Evolutionary conservation across 1,284 basidiomycete species (phyloP), one percentile per base, ranked within the genome.

Genomic region (Moniliophthora roreri): DNA sequence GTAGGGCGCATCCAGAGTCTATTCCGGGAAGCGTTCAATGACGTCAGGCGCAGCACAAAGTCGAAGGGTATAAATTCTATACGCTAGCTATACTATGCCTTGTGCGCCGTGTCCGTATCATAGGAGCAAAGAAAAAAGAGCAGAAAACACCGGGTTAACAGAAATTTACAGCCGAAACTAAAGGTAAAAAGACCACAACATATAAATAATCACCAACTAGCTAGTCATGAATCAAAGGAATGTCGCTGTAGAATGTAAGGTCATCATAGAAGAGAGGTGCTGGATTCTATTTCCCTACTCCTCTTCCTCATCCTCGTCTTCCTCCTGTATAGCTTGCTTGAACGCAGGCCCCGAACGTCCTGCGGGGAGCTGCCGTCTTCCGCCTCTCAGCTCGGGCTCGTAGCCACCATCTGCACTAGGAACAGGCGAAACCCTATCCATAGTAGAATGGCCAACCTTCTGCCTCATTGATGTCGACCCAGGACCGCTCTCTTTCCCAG

Each of bases 261-360:
- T 32, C 28, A 32, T 32, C 28, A 32, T 32, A 32, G 28, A 32
- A 32, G 28, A 11, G n/a, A 11, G 28, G 11, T 32, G 28, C 28
- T 32, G 7, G 11, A 11, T 32, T 26, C 11, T 32, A 4, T 46
- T 28, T 46, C 21, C 16, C 47, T 55, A 61, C 60, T 77, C 76
- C 63, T 87, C 85, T 63, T 89, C 87, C 58, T 84, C 88, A 50
- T 82, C 81, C 58, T 84, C 88, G 57, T 91, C 88, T 62, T 89
- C 88, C 65, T 90, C 88, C 64, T 88, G 84, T 54, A 89, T 89
- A 16, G 84, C 67, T 58, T 82, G 77, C 52, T 74, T 76, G 59
- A 87, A 86, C 9, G 85, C 81, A 48, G 80, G 81, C 0, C 84
- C 87, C 20, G 81, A 72, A 18, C 88, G 77, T 23, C 69, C 74